Evolutionary conservation across 805 yeast species (phyloP).

Genomic region (Saccharomycopsis synnaedendra): DNA sequence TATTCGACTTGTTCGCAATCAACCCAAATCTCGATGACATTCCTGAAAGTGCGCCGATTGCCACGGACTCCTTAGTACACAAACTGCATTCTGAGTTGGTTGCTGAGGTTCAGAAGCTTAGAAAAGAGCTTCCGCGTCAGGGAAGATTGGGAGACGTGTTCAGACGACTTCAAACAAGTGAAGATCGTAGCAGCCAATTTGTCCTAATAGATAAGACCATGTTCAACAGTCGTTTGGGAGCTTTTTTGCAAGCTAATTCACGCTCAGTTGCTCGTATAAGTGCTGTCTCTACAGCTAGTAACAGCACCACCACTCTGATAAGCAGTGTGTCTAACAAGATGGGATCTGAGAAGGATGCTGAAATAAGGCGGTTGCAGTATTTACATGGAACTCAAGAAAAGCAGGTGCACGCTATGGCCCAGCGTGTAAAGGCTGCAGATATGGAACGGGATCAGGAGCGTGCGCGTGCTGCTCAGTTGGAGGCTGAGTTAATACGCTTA

Average conservation of each 20-base stretch:
- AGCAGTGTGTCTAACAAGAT: constrained; percentile 2
- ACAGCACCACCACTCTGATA: background rate
- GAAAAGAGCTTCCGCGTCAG: constrained; percentile 4
- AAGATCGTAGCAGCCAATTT: constrained; percentile 1
- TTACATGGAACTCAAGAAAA: constrained; percentile 2
- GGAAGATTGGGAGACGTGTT: constrained; percentile 4
- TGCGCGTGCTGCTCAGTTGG: background rate
- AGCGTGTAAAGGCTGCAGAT: background rate
- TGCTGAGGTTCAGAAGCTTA: constrained; percentile 13
- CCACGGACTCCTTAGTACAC: background rate
- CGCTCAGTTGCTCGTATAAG: background rate
- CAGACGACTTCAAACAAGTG: background rate
- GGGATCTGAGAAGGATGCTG: constrained; percentile 12
- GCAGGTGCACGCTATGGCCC: constrained; percentile 1
- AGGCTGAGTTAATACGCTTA: background rate
- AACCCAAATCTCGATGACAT: background rate
- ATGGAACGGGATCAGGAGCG: background rate
- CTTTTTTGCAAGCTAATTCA: background rate
- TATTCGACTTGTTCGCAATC: constrained; percentile 3
- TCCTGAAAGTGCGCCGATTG: background rate
- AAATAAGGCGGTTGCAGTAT: constrained; percentile 11
- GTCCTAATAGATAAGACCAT: constrained; percentile 11
- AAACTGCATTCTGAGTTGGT: constrained; percentile 13
- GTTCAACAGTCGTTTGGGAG: constrained; percentile 3
- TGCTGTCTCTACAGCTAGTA: background rate